A percentile compares a stretch with the other conserved stretches of the same genome.
These are phyloP conservation scores for Penicillium sp. DNA, from an alignment of 2,329 filamentous ascomycete species.

Conservation along the genomic window DNA sequence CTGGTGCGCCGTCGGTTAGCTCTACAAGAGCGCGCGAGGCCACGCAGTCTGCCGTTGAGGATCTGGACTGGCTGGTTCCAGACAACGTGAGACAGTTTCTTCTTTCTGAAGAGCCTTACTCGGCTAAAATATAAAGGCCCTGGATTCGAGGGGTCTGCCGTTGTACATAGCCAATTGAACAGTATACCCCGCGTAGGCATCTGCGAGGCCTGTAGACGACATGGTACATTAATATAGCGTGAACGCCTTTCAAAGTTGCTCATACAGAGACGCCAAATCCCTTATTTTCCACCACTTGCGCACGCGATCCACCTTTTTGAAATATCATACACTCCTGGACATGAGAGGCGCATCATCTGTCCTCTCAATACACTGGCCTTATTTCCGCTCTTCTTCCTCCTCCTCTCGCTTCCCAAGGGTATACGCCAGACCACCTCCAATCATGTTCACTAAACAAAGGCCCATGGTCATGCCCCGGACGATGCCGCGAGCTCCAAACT, in stretches of 20 bases:
- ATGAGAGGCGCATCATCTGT: not conserved
- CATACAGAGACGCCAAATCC: not conserved
- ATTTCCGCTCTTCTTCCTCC: conserved; percentile 25
- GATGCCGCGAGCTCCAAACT: conserved; percentile 43
- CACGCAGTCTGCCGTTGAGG: conserved; percentile 26
- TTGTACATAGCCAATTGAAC: not conserved
- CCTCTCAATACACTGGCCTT: not conserved
- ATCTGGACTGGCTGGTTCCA: conserved; percentile 37
- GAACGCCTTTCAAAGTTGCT: not conserved
- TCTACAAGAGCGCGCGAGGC: conserved; percentile 43
- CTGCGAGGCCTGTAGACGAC: not conserved
- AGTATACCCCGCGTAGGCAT: not conserved
- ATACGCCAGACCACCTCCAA: conserved; percentile 46
- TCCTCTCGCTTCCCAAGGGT: conserved; percentile 41
- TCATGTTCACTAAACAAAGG: conserved; percentile 44
- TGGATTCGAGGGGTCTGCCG: not conserved
- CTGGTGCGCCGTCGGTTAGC: conserved; percentile 38
- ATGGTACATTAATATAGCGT: not conserved
- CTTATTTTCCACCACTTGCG: not conserved
- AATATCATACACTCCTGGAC: conserved; percentile 9
- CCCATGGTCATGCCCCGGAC: conserved; percentile 46
- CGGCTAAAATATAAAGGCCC: not conserved
- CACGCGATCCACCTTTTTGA: not conserved
- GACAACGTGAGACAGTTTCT: conserved; percentile 33
- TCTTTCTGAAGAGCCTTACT: conserved; percentile 31